Evolutionary conservation across 176 grass and related monocot genomes (phyloP), one percentile per base, ranked within the genome.

Genomic region (Carex pumila): DNA sequence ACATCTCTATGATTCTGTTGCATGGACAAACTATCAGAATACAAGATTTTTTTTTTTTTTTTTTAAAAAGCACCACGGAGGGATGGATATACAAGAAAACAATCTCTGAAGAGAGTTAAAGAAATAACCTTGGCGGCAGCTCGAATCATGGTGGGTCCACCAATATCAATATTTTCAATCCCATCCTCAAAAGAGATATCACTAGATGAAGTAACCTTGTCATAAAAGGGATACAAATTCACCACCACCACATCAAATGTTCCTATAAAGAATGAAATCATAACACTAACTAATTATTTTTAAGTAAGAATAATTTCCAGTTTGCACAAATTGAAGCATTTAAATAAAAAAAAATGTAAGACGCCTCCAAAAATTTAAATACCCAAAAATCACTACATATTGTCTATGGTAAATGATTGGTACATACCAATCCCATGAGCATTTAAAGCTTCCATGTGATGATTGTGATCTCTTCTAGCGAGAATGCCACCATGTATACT

Each of bases 181-280:
- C 95, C 95, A 72, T 94, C 95, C 62, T 98, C 95, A 85, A 98
- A 94, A 86, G 92, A 84, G 74, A 98, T 88, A 77, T 63, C 31
- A 82, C 66, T 88, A 15, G 91, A 88, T 43, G 80, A 80, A 36
- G 95, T 98, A 83, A 98, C 95, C 77, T 98, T 98, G 32, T 91
- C 87, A 83, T 98, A 94, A 76, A 94, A 98, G 55, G 95, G 95
- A 87, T 98, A 98, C 76, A 98, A 87, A 59, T 98, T 98, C 56
- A 98, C 92, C 73, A 98, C 95, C 79, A 98, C 95, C 62, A 98
- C 85, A 83, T 98, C 95, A 89, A 98, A 94, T 90, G 92, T 94
- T 22, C 91, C 95, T 98, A 82, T 19, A n/a, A 82, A 75, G 29
- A 68, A 29, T 30, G 6, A 41, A 72, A 65, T 56, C 15, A 56